Percentiles rank a stretch among this genome's conserved stretches.
phyloP scores from a whole-genome alignment of 1,139 yeast genomes.

The Debaryomyces udenii region DNA sequence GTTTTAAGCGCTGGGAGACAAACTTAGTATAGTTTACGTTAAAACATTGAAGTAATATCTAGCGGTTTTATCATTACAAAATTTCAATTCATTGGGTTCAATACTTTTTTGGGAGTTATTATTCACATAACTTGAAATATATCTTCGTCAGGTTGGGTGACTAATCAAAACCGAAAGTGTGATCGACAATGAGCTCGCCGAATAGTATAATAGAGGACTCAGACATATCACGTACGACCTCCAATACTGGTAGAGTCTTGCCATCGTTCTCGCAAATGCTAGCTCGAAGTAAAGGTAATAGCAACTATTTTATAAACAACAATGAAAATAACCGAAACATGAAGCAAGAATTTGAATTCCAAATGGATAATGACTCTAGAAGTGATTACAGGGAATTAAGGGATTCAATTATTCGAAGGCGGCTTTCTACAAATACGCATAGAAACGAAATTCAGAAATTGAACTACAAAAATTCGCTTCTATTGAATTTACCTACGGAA shows the following conservation, averaged over 20 bases:
- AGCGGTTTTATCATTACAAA: too few relatives aligned
- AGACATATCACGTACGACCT: slow-evolving; percentile 5
- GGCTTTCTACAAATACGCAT: slow-evolving; percentile 26
- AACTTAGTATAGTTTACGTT: too few relatives aligned
- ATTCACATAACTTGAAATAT: too few relatives aligned
- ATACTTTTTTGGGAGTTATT: too few relatives aligned
- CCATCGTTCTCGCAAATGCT: slow-evolving; percentile 10
- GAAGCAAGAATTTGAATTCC: slow-evolving; percentile 24
- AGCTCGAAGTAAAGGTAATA: slow-evolving; percentile 5
- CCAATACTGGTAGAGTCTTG: slow-evolving; percentile 10
- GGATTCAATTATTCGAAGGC: slow-evolving; percentile 35
- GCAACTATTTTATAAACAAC: slow-evolving; percentile 1
- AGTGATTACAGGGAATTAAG: slow-evolving; percentile 41
- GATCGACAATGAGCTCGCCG: slow-evolving; percentile 32
- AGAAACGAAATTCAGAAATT: slow-evolving; percentile 25
- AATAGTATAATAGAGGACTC: slow-evolving; percentile 30
- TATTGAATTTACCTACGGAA: slow-evolving; percentile 76
- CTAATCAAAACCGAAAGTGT: background rate
- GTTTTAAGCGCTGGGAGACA: slow-evolving; percentile 3
- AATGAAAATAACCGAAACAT: slow-evolving; percentile 2
- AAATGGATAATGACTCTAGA: slow-evolving; percentile 39
- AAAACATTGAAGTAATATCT: too few relatives aligned
- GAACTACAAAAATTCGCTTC: slow-evolving; percentile 43
- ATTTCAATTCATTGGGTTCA: too few relatives aligned
- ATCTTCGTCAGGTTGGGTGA: background rate